Evolutionary conservation across 2,329 filamentous ascomycete species (phyloP).

Genomic region (Epicoccum nigrum): DNA sequence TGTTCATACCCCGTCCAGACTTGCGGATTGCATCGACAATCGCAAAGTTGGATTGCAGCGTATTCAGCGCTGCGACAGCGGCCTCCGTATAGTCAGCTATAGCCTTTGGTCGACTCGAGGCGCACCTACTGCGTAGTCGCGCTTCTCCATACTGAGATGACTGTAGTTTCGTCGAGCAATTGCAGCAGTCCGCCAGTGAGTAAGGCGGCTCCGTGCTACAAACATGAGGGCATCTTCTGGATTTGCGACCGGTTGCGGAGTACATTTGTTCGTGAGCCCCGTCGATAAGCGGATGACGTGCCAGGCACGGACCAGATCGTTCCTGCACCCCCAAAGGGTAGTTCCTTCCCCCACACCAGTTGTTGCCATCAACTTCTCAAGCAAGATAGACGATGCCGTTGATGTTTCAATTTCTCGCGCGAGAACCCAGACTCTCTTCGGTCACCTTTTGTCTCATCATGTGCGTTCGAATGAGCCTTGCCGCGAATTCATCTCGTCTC

Average conservation of each 20-base stretch:
- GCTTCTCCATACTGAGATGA: conserved; percentile 35
- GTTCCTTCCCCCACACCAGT: not conserved
- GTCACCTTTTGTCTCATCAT: no score
- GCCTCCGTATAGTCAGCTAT: conserved; percentile 54
- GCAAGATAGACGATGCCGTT: no score
- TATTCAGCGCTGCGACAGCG: conserved; percentile 75
- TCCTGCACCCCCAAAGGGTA: conserved; percentile 4
- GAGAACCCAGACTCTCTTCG: no score
- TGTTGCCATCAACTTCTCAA: not conserved
- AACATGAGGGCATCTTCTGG: conserved; percentile 41
- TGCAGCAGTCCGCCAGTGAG: conserved; percentile 18
- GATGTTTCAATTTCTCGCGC: no score
- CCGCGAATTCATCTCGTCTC: no score
- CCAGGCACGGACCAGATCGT: conserved; percentile 19
- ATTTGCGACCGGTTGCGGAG: conserved; percentile 6
- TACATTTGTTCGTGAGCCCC: conserved; percentile 25
- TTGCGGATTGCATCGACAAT: conserved; percentile 78
- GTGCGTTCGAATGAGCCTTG: no score
- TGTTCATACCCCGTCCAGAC: conserved; percentile 75
- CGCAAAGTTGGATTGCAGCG: conserved; percentile 79
- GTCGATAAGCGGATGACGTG: conserved; percentile 36
- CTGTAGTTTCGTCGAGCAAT: conserved; percentile 25
- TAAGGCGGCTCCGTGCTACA: conserved; percentile 30
- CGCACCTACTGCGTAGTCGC: conserved; percentile 44
- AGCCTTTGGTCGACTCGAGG: not conserved